phyloP scores from a whole-genome alignment of 176 grass and related monocot genomes.

The Oryza australiensis region DNA sequence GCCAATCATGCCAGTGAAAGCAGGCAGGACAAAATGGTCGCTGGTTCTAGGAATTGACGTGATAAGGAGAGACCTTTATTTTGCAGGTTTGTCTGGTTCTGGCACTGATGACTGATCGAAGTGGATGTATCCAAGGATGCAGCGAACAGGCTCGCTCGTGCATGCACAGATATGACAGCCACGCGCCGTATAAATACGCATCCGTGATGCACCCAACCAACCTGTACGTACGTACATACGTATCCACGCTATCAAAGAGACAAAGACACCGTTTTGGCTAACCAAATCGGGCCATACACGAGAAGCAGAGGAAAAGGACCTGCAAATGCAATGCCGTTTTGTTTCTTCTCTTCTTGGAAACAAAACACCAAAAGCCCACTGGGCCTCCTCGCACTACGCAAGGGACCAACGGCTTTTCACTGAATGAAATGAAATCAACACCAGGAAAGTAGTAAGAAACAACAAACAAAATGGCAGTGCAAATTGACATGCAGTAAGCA shows the following conservation, averaged over 20 bases:
- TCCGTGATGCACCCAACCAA: background rate
- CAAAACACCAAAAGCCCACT: constrained; percentile 24
- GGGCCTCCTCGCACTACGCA: constrained; percentile 17
- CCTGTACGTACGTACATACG: background rate
- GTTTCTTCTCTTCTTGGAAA: constrained; percentile 7
- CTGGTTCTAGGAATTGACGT: constrained; percentile 28
- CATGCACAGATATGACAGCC: background rate
- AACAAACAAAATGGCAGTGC: background rate
- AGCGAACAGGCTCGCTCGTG: background rate
- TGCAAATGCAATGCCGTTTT: background rate
- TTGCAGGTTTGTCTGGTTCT: background rate
- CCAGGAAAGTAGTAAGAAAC: background rate
- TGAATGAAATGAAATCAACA: constrained; percentile 10
- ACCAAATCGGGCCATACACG: background rate
- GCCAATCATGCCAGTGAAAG: background rate
- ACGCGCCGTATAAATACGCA: no score
- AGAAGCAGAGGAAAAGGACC: background rate
- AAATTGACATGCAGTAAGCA: constrained; percentile 13
- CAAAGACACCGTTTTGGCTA: background rate
- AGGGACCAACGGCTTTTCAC: background rate
- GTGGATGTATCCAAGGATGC: constrained; percentile 6
- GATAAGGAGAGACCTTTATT: background rate
- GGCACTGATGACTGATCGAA: background rate
- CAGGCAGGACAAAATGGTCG: constrained; percentile 1
- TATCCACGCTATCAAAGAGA: background rate